Percentiles rank a stretch among this genome's conserved stretches.
Conservation (phyloP, 2,329 filamentous ascomycete species). For the Acrocalymma vagum region DNA sequence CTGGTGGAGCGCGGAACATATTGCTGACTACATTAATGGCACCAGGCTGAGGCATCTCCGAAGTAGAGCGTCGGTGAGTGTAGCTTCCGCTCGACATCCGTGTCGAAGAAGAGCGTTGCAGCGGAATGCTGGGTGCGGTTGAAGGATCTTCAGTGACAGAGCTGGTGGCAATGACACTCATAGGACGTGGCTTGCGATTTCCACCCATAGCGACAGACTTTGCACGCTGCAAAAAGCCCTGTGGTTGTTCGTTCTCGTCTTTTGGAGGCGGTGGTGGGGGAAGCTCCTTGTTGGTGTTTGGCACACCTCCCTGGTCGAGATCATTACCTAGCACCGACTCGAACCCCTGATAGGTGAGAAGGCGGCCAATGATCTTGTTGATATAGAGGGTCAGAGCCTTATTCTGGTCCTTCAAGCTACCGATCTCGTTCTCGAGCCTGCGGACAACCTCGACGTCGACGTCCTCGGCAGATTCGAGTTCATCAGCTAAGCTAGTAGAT, state of each 20-base stretch:
- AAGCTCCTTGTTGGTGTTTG: constrained; percentile 82
- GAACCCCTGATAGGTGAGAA: constrained; percentile 93
- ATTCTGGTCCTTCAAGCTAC: constrained; percentile 87
- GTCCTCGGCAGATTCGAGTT: constrained; percentile 74
- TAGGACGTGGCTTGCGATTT: constrained; percentile 54
- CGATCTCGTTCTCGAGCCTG: constrained; percentile 80
- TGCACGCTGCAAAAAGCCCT: constrained; percentile 64
- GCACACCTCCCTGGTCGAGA: constrained; percentile 51
- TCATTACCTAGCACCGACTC: constrained; percentile 89
- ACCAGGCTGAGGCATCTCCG: constrained; percentile 56
- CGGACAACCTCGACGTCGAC: constrained; percentile 61
- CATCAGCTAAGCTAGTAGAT: constrained; percentile 71
- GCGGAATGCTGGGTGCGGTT: constrained; percentile 79
- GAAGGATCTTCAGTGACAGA: constrained; percentile 67
- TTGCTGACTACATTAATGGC: constrained; percentile 83
- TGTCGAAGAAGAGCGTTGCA: constrained; percentile 65
- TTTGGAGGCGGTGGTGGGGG: constrained; percentile 69
- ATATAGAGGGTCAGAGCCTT: constrained; percentile 97
- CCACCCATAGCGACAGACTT: constrained; percentile 64
- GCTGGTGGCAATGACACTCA: constrained; percentile 43
- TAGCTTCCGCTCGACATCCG: constrained; percentile 45
- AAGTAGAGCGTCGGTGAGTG: constrained; percentile 54
- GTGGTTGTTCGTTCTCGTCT: constrained; percentile 57
- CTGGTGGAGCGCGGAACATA: constrained; percentile 79
- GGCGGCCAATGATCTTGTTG: constrained; percentile 97